phyloP scores from a whole-genome alignment of 2,329 filamentous ascomycete genomes.

The Chlorencoelia australis region DNA sequence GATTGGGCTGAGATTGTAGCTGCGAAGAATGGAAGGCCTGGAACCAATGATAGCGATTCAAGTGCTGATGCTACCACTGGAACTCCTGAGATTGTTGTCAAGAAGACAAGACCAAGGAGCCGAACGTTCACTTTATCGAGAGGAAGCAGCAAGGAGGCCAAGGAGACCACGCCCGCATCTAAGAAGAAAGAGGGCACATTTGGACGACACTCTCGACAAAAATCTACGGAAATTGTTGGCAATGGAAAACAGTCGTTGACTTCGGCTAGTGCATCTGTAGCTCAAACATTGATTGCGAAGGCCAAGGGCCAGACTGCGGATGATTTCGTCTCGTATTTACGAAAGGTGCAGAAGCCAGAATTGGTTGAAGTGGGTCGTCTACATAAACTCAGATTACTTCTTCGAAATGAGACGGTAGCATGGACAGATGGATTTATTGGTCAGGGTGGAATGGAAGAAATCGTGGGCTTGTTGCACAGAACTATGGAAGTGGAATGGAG shows the following conservation, averaged over 20 bases:
- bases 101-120: constrained; percentile 53
- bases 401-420: constrained; percentile 88
- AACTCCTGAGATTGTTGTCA: constrained; percentile 28
- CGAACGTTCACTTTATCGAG: constrained; percentile 56
- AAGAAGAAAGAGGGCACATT: constrained; percentile 54
- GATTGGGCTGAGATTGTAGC: constrained; percentile 64
- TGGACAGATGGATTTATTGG: constrained; percentile 93
- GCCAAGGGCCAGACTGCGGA: constrained; percentile 65
- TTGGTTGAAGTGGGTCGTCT: constrained; percentile 87
- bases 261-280: constrained; percentile 43
- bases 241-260: constrained; percentile 47
- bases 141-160: constrained; percentile 40
- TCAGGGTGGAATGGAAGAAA: constrained; percentile 84
- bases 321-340: constrained; percentile 80
- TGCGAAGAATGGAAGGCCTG: constrained; percentile 34
- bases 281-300: constrained; percentile 51
- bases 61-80: constrained; percentile 30
- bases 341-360: constrained; percentile 71
- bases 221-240: constrained; percentile 61
- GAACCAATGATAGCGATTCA: constrained; percentile 31
- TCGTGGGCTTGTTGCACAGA: constrained; percentile 76
- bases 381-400: constrained; percentile 79
- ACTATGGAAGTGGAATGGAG: constrained; percentile 96
- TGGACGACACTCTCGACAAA: constrained; percentile 57
- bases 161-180: too few species aligned